Percentiles rank a stretch among this genome's conserved stretches.
phyloP scores from a whole-genome alignment of 371 early-diverging fungal genomes.

The Lichtheimia ornata region DNA sequence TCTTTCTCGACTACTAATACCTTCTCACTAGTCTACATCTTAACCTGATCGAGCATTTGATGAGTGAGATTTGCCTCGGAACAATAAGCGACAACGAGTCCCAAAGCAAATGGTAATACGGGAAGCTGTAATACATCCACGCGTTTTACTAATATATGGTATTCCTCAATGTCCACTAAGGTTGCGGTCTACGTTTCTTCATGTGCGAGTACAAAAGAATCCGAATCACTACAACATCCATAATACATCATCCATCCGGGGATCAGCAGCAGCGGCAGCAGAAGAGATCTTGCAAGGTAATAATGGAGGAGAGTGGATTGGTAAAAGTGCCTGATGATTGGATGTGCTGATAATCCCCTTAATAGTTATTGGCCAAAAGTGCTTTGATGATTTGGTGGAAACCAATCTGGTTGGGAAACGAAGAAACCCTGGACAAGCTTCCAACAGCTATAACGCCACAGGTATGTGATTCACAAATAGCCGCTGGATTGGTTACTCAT shows the following conservation, averaged over 20 bases:
- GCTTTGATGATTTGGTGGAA: constrained; percentile 35
- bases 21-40: constrained; percentile 57
- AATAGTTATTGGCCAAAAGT: constrained; percentile 58
- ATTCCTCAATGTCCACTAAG: constrained; percentile 21
- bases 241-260: constrained; percentile 2
- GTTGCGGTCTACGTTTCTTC: constrained; percentile 76
- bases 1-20: constrained; percentile 14
- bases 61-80: constrained; percentile 81
- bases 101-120: constrained; percentile 64
- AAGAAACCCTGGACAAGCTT: too few relatives aligned
- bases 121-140: too few relatives aligned
- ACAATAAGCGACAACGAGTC: constrained; percentile 56
- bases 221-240: constrained; percentile 60
- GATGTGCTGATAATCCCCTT: background rate
- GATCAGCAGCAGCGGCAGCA: constrained; percentile 11
- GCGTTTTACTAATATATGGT: too few relatives aligned
- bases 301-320: constrained; percentile 7
- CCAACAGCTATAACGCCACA: background rate
- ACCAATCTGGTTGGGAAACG: constrained; percentile 22
- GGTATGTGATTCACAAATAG: background rate
- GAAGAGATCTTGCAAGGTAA: constrained; percentile 54
- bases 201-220: constrained; percentile 65
- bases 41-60: constrained; percentile 78
- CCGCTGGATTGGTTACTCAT: background rate
- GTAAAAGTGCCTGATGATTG: background rate